Base-by-base conservation (phyloP, 176 grass and related monocot genomes). In the Ensete ventricosum region DNA sequence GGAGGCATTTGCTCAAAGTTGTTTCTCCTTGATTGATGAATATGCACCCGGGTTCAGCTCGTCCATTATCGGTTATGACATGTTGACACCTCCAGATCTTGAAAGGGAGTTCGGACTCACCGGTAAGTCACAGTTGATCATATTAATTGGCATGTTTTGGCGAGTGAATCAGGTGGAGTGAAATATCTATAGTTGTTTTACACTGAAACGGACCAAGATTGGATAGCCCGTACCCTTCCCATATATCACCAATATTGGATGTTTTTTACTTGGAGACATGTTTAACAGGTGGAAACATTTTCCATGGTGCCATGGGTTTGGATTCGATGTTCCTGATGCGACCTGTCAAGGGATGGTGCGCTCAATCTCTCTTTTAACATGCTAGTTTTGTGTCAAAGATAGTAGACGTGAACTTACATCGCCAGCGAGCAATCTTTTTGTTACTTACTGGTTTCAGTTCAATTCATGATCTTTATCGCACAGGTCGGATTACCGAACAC, bases 301-400 rank as follows among this genome's bases (percentile, higher is more conserved):
- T 98, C 70, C 95, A 98, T 21, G 95, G 95, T 21, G 84, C 90
- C 59, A 98, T 98, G 95, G 88, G 95, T 11, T 81, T 98, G 78
- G 90, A 98, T 76, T 91, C 95, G 78, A 76, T 98, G 19, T 98
- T 98, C 69, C 85, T 98, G 23, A 91, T 98, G 95, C 87, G 95
- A 67, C 95, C 95, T 1, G 79, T 80, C 29, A 93, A 98, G 81
- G 84, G 95, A 87, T 98, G 95, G 95, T 93, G 92, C 79, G 87
- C 3, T 21, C 52, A 14, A 13, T 24, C 7, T 76, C 50, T n/a
- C 7, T 19, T 29, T 48, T 20, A 11, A 62, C 29, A 50, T 22
- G 17, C 9, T 62, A 49, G 14, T 62, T 17, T 9, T 19, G 14
- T 17, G 57, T 9, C 13, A 62, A 62, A 62, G 1, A 62, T 62